phyloP scores from a whole-genome alignment of 768 basidiomycete genomes.

The Tulasnella sp. region DNA sequence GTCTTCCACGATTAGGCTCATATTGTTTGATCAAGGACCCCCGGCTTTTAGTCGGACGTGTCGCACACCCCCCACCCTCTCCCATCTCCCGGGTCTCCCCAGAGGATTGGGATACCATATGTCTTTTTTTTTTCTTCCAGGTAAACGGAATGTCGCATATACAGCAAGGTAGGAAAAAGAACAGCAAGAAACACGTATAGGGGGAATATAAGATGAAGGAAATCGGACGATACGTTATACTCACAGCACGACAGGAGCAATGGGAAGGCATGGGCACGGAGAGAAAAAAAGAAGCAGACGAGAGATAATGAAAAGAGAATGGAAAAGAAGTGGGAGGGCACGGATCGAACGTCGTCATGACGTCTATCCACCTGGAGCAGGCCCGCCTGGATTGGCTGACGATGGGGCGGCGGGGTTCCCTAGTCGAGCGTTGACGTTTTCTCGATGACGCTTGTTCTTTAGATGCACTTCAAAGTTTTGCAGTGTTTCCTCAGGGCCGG shows the following conservation, averaged over 20 bases:
- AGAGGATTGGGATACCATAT: neutral
- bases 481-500: slow-evolving; percentile 82
- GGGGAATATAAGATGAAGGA: neutral
- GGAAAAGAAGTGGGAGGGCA: neutral
- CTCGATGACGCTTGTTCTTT: slow-evolving; percentile 75
- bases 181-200: neutral
- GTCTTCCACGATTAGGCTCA: neutral
- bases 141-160: neutral
- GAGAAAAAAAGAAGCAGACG: neutral
- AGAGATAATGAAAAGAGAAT: slow-evolving; percentile 1
- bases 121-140: neutral
- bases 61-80: neutral
- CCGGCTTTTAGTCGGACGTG: neutral
- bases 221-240: slow-evolving; percentile 5
- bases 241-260: slow-evolving; percentile 3
- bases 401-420: slow-evolving; percentile 5
- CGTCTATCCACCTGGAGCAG: neutral
- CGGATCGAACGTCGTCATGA: neutral
- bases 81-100: neutral
- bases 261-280: neutral
- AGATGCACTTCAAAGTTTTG: slow-evolving; percentile 92
- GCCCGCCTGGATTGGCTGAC: neutral
- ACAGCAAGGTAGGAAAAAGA: neutral
- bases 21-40: neutral
- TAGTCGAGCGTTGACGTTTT: slow-evolving; percentile 61